These are phyloP conservation scores for Wickerhamiella sorbophila DNA, from an alignment of 805 yeast genomes.

Conservation along the genomic window DNA sequence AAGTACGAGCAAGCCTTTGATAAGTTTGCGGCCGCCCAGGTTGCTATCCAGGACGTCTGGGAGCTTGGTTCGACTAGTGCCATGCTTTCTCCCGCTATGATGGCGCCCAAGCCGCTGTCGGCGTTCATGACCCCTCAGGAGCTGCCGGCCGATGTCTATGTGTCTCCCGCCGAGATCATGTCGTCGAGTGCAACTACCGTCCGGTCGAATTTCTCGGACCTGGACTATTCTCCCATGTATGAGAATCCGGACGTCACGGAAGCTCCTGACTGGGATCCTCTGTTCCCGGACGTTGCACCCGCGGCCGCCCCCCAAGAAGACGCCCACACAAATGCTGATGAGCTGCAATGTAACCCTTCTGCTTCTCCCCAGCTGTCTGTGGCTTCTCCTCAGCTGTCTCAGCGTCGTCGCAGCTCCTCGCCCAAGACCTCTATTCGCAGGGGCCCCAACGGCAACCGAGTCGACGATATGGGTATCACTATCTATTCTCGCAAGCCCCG, in stretches of 20 bases:
- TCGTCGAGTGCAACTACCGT: slow-evolving; percentile 8
- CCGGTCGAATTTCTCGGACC: background rate
- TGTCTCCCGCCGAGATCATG: slow-evolving; percentile 16
- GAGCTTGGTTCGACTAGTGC: slow-evolving; percentile 10
- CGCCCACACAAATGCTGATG: background rate
- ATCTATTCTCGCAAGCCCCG: slow-evolving; percentile 70
- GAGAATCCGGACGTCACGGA: slow-evolving; percentile 15
- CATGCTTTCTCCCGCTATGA: slow-evolving; percentile 3
- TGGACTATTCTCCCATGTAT: slow-evolving; percentile 22
- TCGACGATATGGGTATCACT: slow-evolving; percentile 61
- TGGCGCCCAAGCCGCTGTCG: slow-evolving; percentile 2
- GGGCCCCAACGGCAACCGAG: slow-evolving; percentile 3
- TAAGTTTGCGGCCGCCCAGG: slow-evolving; percentile 23
- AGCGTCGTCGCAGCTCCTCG: slow-evolving; percentile 1
- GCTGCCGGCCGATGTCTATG: background rate
- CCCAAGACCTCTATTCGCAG: background rate
- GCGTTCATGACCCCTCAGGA: slow-evolving; percentile 4
- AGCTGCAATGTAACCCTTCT: background rate
- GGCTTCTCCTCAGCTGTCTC: background rate
- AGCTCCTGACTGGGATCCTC: slow-evolving; percentile 15
- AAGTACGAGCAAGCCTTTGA: slow-evolving; percentile 23
- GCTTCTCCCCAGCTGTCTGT: background rate
- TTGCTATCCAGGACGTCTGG: slow-evolving; percentile 18
- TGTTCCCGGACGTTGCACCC: slow-evolving; percentile 8
- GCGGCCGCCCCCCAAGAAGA: background rate